Conservation (phyloP, 73 alveolate genomes). For the Paramecium pentaurelia region DNA sequence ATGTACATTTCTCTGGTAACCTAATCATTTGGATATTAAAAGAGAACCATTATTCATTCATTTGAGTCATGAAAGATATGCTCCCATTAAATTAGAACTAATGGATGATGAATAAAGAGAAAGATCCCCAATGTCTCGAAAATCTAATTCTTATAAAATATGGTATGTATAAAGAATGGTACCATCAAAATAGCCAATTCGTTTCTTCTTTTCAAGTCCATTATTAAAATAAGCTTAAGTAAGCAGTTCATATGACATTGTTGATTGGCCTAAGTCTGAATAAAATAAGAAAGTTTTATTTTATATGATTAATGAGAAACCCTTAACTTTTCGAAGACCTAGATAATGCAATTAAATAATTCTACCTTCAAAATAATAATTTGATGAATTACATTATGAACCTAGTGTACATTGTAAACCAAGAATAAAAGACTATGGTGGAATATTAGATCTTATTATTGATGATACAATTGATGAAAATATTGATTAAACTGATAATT, state of each 20-base stretch:
- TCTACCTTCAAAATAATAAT: neutral
- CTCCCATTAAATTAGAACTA: neutral
- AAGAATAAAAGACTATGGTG: constrained; percentile 29
- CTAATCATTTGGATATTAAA: neutral
- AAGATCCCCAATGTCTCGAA: constrained; percentile 24
- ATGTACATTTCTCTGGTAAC: neutral
- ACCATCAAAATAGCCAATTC: constrained; percentile 4
- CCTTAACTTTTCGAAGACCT: neutral
- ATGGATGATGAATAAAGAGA: constrained; percentile 25
- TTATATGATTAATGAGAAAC: neutral
- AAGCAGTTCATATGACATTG: neutral
- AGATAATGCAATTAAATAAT: neutral
- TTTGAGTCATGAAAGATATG: constrained; percentile 46
- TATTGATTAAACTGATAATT: neutral
- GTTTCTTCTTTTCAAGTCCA: constrained; percentile 17
- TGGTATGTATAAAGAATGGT: constrained; percentile 34
- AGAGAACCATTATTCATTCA: constrained; percentile 23
- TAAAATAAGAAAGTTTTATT: constrained; percentile 17
- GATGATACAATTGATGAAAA: neutral
- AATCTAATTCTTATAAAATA: neutral
- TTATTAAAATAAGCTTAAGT: neutral
- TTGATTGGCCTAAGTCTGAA: neutral
- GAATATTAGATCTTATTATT: neutral
- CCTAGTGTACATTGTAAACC: constrained; percentile 19
- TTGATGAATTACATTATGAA: constrained; percentile 14